These are phyloP conservation scores for Rosa hybrid DNA, from an alignment of 331 rosid species.

Conservation along the genomic window DNA sequence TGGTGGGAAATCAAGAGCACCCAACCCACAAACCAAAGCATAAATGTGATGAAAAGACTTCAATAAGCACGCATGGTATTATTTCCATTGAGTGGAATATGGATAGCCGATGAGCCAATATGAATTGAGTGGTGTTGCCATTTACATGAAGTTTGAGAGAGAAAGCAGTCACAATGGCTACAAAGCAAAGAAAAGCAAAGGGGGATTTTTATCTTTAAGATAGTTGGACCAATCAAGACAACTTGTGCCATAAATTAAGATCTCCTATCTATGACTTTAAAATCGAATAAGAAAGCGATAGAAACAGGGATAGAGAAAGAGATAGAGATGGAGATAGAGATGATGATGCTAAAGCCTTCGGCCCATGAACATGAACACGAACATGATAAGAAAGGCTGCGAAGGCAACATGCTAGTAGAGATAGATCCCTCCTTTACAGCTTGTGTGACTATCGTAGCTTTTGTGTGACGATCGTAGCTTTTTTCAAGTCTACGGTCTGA, in stretches of 20 bases:
- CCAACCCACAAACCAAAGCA: constrained; percentile 26
- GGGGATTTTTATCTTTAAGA: constrained; percentile 25
- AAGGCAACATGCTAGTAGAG: neutral
- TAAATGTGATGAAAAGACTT: constrained; percentile 22
- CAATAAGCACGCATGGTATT: constrained; percentile 7
- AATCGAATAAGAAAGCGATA: neutral
- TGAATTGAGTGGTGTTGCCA: constrained; percentile 33
- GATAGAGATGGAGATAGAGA: neutral
- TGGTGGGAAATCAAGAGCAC: constrained; percentile 36
- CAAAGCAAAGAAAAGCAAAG: constrained; percentile 20
- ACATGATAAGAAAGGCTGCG: neutral
- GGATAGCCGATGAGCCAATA: neutral
- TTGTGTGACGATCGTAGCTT: neutral
- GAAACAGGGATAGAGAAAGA: neutral
- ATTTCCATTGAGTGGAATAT: neutral
- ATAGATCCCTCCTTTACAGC: neutral
- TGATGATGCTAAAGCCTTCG: constrained; percentile 16
- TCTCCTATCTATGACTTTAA: neutral
- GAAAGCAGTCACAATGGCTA: constrained; percentile 35
- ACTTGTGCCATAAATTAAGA: constrained; percentile 7
- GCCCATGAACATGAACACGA: constrained; percentile 9
- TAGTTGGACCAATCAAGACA: constrained; percentile 45
- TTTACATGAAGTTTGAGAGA: constrained; percentile 33
- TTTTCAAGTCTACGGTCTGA: neutral
- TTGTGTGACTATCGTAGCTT: neutral